phyloP scores from a whole-genome alignment of 2,329 filamentous ascomycete species.

The Didymella keratinophila region DNA sequence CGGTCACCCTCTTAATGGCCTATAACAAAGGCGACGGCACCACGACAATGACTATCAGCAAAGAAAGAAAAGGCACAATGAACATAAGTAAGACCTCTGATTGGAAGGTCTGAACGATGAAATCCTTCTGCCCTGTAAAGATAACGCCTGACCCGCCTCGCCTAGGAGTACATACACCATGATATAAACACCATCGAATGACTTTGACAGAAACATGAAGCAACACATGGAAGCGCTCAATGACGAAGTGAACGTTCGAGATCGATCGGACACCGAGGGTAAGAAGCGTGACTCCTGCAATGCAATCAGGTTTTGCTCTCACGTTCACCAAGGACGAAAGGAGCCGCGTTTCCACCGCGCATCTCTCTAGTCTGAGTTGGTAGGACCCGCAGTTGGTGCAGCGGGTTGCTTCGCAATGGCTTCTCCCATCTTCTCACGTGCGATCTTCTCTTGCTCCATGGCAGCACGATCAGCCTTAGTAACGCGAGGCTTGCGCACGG shows the following conservation, averaged over 20 bases:
- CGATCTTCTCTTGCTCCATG: conserved; percentile 81
- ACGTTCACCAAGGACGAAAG: background rate
- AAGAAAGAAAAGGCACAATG: background rate
- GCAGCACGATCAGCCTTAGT: conserved; percentile 85
- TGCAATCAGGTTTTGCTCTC: background rate
- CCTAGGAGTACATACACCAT: conserved; percentile 1
- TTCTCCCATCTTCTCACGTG: conserved; percentile 66
- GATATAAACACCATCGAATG: conserved; percentile 7
- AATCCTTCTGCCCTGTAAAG: background rate
- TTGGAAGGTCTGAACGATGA: conserved; percentile 3
- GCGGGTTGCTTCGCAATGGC: conserved; percentile 40
- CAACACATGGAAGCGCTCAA: background rate
- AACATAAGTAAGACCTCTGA: background rate
- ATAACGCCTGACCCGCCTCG: conserved; percentile 6
- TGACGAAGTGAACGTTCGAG: no score
- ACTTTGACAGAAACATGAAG: background rate
- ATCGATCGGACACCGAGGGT: background rate
- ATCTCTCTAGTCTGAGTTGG: conserved; percentile 12
- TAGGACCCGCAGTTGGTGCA: conserved; percentile 23
- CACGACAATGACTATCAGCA: background rate
- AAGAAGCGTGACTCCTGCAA: background rate
- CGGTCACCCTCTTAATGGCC: background rate
- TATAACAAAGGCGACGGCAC: background rate
- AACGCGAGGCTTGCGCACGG: conserved; percentile 80
- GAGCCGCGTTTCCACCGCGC: background rate